Evolutionary conservation across 176 grass and related monocot species (phyloP), one percentile per base, ranked within the genome.

Genomic region (Carex cristatella): DNA sequence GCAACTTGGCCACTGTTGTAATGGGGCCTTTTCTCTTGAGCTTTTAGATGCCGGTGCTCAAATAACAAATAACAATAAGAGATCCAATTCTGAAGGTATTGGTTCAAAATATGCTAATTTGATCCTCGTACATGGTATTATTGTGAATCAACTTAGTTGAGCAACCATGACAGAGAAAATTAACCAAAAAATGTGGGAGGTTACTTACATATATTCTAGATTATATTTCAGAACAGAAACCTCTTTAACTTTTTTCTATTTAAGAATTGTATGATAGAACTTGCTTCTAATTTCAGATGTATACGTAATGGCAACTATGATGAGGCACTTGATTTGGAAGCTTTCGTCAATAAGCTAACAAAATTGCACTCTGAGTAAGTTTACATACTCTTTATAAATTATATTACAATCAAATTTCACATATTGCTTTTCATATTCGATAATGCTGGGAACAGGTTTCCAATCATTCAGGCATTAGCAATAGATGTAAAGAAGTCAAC

Each of bases 221-320:
- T 55, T 77, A 48, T 77, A 37, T 79, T 79, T 8, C 19, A 14
- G 74, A 56, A 58, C 51, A 58, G 74, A 18, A 57, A 78, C 73
- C 28, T 58, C 30, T 58, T 56, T 79, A 58, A 30, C 13, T 58
- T 33, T 70, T 79, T 51, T 55, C 48, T 76, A 16, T 71, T n/a
- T 71, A 9, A 12, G 37, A 13, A 30, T 54, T 75, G 32, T 30
- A 75, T 33, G 14, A 57, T 35, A 53, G 2, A 33, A 57, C 19
- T 79, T 56, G 28, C 74, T 9, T 71, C 12, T 81, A 75, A 42
- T 55, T 74, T 66, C 89, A 99, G 97, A 85, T 94, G 90, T 79
- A 99, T 99, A 93, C 82, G 95, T 13, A 98, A 98, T 88, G 93
- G 93, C n/a, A 99, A 95, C 79, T 99, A 99, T 91, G 97, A 95